phyloP scores from a whole-genome alignment of 75 land plant species.

The Sequoiadendron giganteum region DNA sequence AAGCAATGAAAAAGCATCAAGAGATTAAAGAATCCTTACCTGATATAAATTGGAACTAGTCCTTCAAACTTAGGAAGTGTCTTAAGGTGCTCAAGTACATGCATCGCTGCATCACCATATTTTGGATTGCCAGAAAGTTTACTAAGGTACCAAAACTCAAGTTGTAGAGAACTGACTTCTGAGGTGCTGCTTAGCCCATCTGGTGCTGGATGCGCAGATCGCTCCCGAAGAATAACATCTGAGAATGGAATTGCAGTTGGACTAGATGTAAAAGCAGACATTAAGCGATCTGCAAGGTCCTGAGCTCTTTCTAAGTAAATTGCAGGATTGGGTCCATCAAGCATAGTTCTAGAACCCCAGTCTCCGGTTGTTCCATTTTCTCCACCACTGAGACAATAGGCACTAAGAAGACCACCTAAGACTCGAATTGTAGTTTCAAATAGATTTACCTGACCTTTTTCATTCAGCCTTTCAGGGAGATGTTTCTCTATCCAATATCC shows the following conservation, averaged over 20 bases:
- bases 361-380: conserved; percentile 14
- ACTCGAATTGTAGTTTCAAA: conserved; percentile 98
- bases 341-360: conserved; percentile 16
- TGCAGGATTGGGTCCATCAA: conserved; percentile 60
- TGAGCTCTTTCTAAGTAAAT: conserved; percentile 73
- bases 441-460: conserved; percentile 93
- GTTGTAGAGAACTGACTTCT: conserved; percentile 88
- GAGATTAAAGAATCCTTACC: conserved; percentile 30
- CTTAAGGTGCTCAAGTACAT: conserved; percentile 81
- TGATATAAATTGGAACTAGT: conserved; percentile 91
- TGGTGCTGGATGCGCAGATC: conserved; percentile 83
- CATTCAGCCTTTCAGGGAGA: conserved; percentile 51
- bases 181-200: conserved; percentile 95
- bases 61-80: conserved; percentile 91
- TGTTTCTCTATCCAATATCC: conserved; percentile 83
- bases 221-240: conserved; percentile 76
- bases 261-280: conserved; percentile 85
- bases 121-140: conserved; percentile 83
- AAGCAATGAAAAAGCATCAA: neutral
- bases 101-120: conserved; percentile 77
- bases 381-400: conserved; percentile 85
- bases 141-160: conserved; percentile 92
- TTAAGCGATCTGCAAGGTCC: conserved; percentile 74
- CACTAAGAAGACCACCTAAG: conserved; percentile 96
- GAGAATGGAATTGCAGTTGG: conserved; percentile 86